Evolutionary conservation across 257 asterid genomes (phyloP).

Genomic region (Linaria vulgaris): DNA sequence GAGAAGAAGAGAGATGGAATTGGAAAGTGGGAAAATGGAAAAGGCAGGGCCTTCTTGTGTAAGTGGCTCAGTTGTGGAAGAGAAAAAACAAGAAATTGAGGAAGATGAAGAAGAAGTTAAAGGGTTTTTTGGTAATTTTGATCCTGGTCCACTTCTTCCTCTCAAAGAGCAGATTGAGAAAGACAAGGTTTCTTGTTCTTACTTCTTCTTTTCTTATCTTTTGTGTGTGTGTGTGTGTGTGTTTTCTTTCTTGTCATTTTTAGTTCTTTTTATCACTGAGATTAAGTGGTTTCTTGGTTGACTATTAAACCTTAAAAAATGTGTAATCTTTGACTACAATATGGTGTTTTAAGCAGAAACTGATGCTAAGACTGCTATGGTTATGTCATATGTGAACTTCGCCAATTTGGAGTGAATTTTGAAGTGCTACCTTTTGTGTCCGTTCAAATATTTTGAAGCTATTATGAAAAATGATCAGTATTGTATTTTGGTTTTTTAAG

Average conservation of each 20-base stretch:
- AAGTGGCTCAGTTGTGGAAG: conserved; percentile 23
- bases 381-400: too few species aligned
- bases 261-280: not conserved
- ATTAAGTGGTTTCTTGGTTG: not conserved
- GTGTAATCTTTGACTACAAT: not conserved
- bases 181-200: conserved; percentile 52
- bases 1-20: conserved; percentile 16
- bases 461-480: too few species aligned
- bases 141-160: conserved; percentile 78
- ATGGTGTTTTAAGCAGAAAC: too few species aligned
- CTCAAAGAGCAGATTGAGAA: conserved; percentile 77
- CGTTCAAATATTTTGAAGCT: too few species aligned
- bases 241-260: not conserved
- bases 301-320: not conserved
- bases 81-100: conserved; percentile 31
- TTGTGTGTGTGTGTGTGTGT: too few species aligned
- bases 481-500: too few species aligned
- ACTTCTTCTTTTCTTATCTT: not conserved
- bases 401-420: too few species aligned
- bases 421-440: too few species aligned
- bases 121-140: conserved; percentile 41
- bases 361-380: too few species aligned
- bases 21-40: conserved; percentile 43
- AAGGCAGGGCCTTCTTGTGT: conserved; percentile 56
- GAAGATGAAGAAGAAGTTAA: conserved; percentile 25